These are phyloP conservation scores for Aleurites moluccanus DNA, from an alignment of 441 rosid species.

Conservation along the genomic window DNA sequence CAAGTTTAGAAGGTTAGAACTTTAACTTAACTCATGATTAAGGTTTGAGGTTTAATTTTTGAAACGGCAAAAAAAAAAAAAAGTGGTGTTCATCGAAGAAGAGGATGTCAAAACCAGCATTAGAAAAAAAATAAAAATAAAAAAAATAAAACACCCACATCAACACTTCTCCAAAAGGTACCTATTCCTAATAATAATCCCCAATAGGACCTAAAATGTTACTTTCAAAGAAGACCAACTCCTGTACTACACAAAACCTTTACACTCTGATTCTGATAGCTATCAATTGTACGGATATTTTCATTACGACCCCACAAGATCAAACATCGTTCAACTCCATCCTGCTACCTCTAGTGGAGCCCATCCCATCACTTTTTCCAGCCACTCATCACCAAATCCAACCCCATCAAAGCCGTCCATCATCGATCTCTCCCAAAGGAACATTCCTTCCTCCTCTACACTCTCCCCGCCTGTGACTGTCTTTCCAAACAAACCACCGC, in stretches of 20 bases:
- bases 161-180: too few relatives aligned
- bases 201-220: too few relatives aligned
- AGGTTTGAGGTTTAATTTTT: too few relatives aligned
- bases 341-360: constrained; percentile 31
- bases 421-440: not conserved
- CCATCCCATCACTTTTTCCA: constrained; percentile 35
- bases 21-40: too few relatives aligned
- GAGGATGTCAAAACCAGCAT: not conserved
- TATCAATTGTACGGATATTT: not conserved
- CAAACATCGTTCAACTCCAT: constrained; percentile 20
- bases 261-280: not conserved
- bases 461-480: constrained; percentile 1
- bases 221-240: too few relatives aligned
- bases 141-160: rapidly evolving
- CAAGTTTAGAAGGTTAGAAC: too few relatives aligned
- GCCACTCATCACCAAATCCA: constrained; percentile 42
- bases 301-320: not conserved
- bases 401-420: constrained; percentile 27
- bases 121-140: too few relatives aligned
- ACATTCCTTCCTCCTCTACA: constrained; percentile 4
- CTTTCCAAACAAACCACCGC: not conserved
- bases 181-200: too few relatives aligned
- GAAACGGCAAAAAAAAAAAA: too few relatives aligned
- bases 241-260: not conserved
- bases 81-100: not conserved